Conservation (phyloP, 2,329 filamentous ascomycete species). For the Zasmidium angulare region DNA sequence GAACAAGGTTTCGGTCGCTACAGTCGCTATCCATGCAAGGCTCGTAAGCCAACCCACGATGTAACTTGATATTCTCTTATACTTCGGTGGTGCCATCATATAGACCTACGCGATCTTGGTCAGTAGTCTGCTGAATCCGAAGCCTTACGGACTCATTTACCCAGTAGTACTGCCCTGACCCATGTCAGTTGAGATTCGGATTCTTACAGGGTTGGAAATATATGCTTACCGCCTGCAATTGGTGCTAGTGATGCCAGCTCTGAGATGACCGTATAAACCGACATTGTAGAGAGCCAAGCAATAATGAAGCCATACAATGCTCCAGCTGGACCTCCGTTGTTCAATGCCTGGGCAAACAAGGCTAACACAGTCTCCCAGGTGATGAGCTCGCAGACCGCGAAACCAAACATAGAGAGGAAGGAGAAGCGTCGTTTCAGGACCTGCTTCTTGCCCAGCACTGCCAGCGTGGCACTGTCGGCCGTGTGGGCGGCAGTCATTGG, state of each 20-base stretch:
- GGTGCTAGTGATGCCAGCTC: conserved; percentile 51
- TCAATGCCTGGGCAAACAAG: conserved; percentile 43
- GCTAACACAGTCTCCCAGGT: conserved; percentile 50
- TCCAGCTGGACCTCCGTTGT: conserved; percentile 50
- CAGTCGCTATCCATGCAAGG: conserved; percentile 45
- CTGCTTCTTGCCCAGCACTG: conserved; percentile 47
- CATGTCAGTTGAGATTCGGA: not conserved
- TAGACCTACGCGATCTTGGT: too few species aligned
- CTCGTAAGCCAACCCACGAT: conserved; percentile 46
- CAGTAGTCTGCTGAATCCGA: too few species aligned
- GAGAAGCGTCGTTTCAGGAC: conserved; percentile 46
- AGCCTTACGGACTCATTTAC: too few species aligned
- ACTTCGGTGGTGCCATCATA: conserved; percentile 44
- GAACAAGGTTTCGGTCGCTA: conserved; percentile 44
- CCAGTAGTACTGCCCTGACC: conserved; percentile 47
- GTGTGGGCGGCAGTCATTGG: conserved; percentile 11
- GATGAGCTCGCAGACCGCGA: conserved; percentile 47
- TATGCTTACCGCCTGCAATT: conserved; percentile 38
- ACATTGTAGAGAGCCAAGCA: conserved; percentile 51
- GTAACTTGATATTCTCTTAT: conserved; percentile 45
- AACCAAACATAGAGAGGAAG: conserved; percentile 45
- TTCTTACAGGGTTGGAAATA: not conserved
- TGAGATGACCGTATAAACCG: conserved; percentile 47
- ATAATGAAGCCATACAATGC: conserved; percentile 55
- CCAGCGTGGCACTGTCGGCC: conserved; percentile 40